Evolutionary conservation across 2,329 filamentous ascomycete genomes (phyloP), one percentile per base, ranked within the genome.

Genomic region (Cladosporium velox): DNA sequence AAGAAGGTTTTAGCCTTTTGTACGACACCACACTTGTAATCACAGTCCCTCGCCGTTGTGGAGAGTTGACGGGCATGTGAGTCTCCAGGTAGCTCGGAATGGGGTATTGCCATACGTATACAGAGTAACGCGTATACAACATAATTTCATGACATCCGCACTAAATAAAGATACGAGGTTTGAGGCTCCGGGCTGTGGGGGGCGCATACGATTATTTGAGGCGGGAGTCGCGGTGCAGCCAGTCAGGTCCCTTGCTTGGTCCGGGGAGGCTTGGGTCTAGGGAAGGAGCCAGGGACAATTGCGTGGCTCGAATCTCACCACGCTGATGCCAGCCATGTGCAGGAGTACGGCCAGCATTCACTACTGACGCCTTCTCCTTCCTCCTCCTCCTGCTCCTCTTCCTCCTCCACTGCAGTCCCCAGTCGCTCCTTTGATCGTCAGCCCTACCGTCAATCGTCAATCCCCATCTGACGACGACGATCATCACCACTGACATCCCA

Each of bases 351-450:
- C 18, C 35, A 41, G 15, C 41, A 47, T 47, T 47, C n/a, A 47
- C 41, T 24, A 21, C 41, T 11, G 8, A 11, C n/a, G n/a, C n/a
- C 41, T 11, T 24, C 41, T 44, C 18, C 38, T n/a, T 44, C 38
- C 6, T 44, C 38, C 14, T 11, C n/a, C n/a, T 52, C 38, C 35
- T 47, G 41, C 24, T 52, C 24, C 34, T 30, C 47, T 5, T 35
- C 41, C 26, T 52, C 8, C 28, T 24, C 57, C 30, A 32, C 54
- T 21, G 35, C 12, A 24, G 24, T 24, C 24, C 59, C n/a, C 61
- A 35, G 61, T 64, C 61, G 51, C 61, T 64, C 61, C 18, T 57
- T 64, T 57, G 51, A 15, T 57, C 51, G 32, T 21, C 52, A 54
- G 47, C 35, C 12, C 34, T 35, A 26, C 18, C 54, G 14, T 12